phyloP scores from a whole-genome alignment of 768 basidiomycete genomes.

The Tricholoma sp. region DNA sequence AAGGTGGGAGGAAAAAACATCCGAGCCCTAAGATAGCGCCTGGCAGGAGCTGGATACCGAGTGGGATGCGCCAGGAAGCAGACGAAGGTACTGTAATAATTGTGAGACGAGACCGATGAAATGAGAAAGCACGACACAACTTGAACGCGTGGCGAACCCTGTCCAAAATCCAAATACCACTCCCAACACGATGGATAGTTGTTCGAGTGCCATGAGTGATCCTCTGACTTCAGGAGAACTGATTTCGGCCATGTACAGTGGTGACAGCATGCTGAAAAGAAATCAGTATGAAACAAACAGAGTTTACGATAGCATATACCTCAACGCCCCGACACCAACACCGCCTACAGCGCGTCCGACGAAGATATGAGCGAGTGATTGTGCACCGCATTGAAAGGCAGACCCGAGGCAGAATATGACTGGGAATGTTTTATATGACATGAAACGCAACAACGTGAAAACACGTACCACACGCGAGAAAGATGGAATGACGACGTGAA shows the following conservation, averaged over 20 bases:
- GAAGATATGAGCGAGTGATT: slow-evolving; percentile 50
- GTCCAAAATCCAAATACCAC: slow-evolving; percentile 84
- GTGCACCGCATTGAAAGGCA: slow-evolving; percentile 59
- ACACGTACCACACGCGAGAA: slow-evolving; percentile 58
- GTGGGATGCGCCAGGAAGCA: slow-evolving; percentile 72
- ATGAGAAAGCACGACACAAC: slow-evolving; percentile 31
- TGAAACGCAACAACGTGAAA: background rate
- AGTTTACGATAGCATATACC: slow-evolving; percentile 30
- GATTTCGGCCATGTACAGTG: slow-evolving; percentile 83
- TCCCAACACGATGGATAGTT: slow-evolving; percentile 75
- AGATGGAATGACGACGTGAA: slow-evolving; percentile 64
- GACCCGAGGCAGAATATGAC: slow-evolving; percentile 74
- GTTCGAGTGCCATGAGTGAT: slow-evolving; percentile 75
- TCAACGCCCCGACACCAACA: slow-evolving; percentile 72
- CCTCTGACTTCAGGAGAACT: slow-evolving; percentile 77
- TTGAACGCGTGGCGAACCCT: slow-evolving; percentile 64
- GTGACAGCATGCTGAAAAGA: slow-evolving; percentile 61
- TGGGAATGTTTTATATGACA: slow-evolving; percentile 15
- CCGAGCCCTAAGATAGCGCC: slow-evolving; percentile 63
- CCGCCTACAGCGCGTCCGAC: slow-evolving; percentile 74
- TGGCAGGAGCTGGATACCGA: slow-evolving; percentile 67
- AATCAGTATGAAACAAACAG: slow-evolving; percentile 9
- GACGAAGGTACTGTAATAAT: slow-evolving; percentile 49
- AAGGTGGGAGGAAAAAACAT: slow-evolving; percentile 53
- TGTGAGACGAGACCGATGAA: background rate